These are phyloP conservation scores for Microdochium trichocladiopsis DNA, from an alignment of 2,329 filamentous ascomycete species.

Conservation along the genomic window DNA sequence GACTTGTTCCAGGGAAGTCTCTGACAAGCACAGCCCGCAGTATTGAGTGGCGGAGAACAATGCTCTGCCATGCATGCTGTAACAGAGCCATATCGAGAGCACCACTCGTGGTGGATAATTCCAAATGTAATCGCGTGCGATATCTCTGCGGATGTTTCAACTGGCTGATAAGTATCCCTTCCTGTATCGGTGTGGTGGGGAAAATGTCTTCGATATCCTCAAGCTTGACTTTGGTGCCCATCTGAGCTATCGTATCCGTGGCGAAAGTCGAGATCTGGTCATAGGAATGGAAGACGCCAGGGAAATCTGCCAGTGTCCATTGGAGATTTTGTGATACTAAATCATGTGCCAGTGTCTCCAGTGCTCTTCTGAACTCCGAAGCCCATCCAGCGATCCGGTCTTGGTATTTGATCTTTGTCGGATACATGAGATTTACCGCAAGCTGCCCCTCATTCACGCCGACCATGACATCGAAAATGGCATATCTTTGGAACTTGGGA, in stretches of 20 bases:
- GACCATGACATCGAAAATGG: constrained; percentile 42
- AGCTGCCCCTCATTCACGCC: constrained; percentile 35
- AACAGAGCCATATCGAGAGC: background rate
- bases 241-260: background rate
- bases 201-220: background rate
- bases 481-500: constrained; percentile 35
- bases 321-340: background rate
- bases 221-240: background rate
- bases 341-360: constrained; percentile 18
- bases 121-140: background rate
- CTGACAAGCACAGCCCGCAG: background rate
- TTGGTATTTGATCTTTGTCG: constrained; percentile 30
- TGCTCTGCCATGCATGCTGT: background rate
- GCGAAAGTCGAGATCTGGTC: background rate
- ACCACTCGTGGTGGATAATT: background rate
- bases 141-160: background rate
- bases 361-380: constrained; percentile 34
- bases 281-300: background rate
- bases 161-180: background rate
- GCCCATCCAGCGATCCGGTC: constrained; percentile 39
- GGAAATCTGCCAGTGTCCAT: background rate
- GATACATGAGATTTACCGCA: constrained; percentile 38
- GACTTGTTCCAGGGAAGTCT: background rate
- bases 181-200: background rate
- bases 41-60: background rate